A percentile compares a stretch with the other conserved stretches of the same genome.
phyloP scores from a whole-genome alignment of 345 rosid species.

The Sisymbrium altissimum region DNA sequence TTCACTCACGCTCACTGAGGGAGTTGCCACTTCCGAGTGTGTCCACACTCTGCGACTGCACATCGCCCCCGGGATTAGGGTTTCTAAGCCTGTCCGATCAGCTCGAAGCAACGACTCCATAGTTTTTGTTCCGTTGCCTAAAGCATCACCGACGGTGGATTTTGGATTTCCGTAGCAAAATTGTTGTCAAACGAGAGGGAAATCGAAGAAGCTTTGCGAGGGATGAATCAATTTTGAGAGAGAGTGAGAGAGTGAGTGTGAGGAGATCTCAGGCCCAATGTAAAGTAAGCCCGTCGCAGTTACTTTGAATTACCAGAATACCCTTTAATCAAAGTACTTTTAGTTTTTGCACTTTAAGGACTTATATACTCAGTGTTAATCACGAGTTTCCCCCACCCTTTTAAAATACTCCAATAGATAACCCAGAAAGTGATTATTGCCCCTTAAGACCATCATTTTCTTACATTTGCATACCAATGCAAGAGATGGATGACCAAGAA shows the following conservation, averaged over 20 bases:
- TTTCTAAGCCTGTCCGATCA: conserved; percentile 37
- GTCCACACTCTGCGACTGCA: conserved; percentile 13
- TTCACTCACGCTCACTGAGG: conserved; percentile 49
- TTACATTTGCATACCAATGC: background rate
- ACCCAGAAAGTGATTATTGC: background rate
- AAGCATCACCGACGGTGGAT: background rate
- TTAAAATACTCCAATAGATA: background rate
- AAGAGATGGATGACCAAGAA: background rate
- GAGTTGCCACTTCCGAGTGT: background rate
- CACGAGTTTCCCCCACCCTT: background rate
- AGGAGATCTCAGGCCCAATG: conserved; percentile 1
- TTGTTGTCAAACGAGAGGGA: background rate
- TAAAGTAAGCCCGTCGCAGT: conserved; percentile 1
- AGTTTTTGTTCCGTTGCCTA: conserved; percentile 24
- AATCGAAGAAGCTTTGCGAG: background rate
- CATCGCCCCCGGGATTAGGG: conserved; percentile 26
- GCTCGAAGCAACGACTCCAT: conserved; percentile 35
- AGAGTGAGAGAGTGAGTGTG: background rate
- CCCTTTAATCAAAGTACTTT: background rate
- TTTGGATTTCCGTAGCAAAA: background rate
- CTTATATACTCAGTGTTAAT: background rate
- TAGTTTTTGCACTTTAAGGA: background rate
- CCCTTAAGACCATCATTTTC: background rate
- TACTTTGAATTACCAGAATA: background rate
- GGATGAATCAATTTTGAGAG: background rate